Base-by-base conservation (phyloP, 805 yeast species). In the Starmerella bombicola region DNA sequence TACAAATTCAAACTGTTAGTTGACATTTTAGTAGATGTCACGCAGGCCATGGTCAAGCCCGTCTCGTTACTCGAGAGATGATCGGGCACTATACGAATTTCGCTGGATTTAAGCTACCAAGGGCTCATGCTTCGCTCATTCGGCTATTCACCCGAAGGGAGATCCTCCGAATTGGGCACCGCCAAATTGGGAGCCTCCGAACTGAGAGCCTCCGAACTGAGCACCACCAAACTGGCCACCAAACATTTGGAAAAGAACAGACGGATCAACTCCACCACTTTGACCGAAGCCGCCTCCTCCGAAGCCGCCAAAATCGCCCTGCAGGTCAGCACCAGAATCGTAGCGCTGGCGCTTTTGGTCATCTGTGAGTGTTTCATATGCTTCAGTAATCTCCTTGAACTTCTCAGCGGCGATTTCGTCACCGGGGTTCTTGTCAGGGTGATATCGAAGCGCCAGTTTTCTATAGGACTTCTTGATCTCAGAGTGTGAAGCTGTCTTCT, bases 351-450 rank as follows among this genome's bases (percentile, higher is more conserved):
- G 79, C 69, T 86, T 88, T 58, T 86, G 82, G 18, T 79, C 70
- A 58, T 86, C 96, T 9, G 82, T 72, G 45, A 86, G 69, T 5
- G 81, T 69, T 62, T 88, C 96, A 60, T 86, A 74, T 5, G 96
- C 95, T 45, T 74, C 74, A 4, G 88, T 77, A 55, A 84, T 71
- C 60, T 84, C 95, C 64, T 88, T 88, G 64, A 88, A 88, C 66
- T 83, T 85, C 59, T 88, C 96, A 39, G 93, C 91, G n/a, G 94
- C 95, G 59, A 80, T 93, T 41, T 58, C 67, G 38, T 54, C 53
- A 34, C 60, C 63, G 9, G 72, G 74, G 55, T 81, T 78, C 64
- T 83, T 82, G 56, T 82, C 94, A 0, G 94, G 94, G 57, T 82
- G 94, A 54, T 71, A 71, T 47, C 65, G 66, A 43, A 81, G 67